phyloP scores from a whole-genome alignment of 2,329 filamentous ascomycete genomes.

The Pseudocercospora fuligena region DNA sequence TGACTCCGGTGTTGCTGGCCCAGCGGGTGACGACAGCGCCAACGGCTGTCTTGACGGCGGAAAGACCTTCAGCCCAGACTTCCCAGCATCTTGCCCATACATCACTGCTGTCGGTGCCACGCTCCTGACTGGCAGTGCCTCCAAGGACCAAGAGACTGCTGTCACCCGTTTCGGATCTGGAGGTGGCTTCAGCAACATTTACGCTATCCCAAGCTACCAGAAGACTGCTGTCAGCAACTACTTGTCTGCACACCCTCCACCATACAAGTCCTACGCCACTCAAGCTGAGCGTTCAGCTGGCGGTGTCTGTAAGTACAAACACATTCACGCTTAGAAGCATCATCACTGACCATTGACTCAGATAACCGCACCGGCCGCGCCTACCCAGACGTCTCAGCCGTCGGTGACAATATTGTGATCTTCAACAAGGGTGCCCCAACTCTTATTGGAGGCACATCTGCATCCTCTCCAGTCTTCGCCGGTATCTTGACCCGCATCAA shows the following conservation, averaged over 20 bases:
- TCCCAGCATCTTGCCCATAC: slow-evolving; percentile 43
- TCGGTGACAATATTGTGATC: slow-evolving; percentile 37
- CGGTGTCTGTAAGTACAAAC: slow-evolving; percentile 45
- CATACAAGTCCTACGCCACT: slow-evolving; percentile 40
- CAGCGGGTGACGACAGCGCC: slow-evolving; percentile 38
- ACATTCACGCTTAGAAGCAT: neutral
- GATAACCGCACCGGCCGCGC: slow-evolving; percentile 34
- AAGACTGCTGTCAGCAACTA: slow-evolving; percentile 44
- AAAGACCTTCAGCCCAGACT: slow-evolving; percentile 49
- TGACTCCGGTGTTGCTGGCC: slow-evolving; percentile 49
- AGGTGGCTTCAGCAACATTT: slow-evolving; percentile 47
- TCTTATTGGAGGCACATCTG: slow-evolving; percentile 36
- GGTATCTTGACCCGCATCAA: slow-evolving; percentile 37
- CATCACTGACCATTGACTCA: slow-evolving; percentile 20
- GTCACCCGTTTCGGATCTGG: slow-evolving; percentile 50
- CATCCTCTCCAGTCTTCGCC: slow-evolving; percentile 35
- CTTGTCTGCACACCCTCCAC: slow-evolving; percentile 36
- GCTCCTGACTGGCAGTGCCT: slow-evolving; percentile 41
- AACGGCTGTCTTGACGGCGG: slow-evolving; percentile 44
- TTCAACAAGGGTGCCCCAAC: slow-evolving; percentile 29
- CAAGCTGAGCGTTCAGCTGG: slow-evolving; percentile 53
- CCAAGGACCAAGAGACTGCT: slow-evolving; percentile 45
- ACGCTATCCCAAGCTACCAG: slow-evolving; percentile 45
- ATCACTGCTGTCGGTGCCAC: slow-evolving; percentile 52
- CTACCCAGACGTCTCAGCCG: slow-evolving; percentile 51